These are phyloP conservation scores for Saturnispora bothae DNA, from an alignment of 805 yeast species.

Conservation along the genomic window DNA sequence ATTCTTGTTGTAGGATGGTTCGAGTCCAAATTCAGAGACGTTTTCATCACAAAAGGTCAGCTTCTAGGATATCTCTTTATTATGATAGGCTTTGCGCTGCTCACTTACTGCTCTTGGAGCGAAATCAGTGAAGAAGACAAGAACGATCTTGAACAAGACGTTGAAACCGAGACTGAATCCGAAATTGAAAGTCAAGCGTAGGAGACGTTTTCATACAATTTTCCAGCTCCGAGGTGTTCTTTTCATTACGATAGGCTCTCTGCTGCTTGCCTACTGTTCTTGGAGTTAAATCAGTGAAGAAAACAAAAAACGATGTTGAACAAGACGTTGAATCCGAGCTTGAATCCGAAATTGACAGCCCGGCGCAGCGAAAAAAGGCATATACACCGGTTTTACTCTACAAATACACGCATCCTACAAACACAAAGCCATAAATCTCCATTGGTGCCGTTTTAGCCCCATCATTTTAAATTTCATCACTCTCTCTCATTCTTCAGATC, in stretches of 20 bases:
- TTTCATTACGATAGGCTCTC: no score
- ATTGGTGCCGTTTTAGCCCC: no score
- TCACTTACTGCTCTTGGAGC: slow-evolving; percentile 56
- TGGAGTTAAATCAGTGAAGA: no score
- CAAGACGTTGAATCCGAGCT: neutral
- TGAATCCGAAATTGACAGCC: neutral
- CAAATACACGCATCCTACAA: no score
- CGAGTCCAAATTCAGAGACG: slow-evolving; percentile 61
- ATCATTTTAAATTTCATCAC: no score
- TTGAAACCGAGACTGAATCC: slow-evolving; percentile 21
- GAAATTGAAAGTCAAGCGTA: neutral
- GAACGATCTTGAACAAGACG: slow-evolving; percentile 25
- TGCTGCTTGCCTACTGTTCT: no score
- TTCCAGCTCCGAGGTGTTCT: no score
- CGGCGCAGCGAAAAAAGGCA: no score
- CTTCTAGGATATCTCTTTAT: slow-evolving; percentile 61
- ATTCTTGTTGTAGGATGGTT: slow-evolving; percentile 70
- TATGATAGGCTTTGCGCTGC: slow-evolving; percentile 54
- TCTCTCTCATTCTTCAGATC: neutral
- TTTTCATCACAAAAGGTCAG: slow-evolving; percentile 43
- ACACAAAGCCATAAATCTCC: no score
- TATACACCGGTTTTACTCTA: no score
- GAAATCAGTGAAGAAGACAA: slow-evolving; percentile 39
- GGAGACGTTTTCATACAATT: no score
- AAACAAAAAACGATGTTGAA: neutral